Evolutionary conservation across 1,139 yeast genomes (phyloP).

Genomic region (Wickerhamomyces sp.): DNA sequence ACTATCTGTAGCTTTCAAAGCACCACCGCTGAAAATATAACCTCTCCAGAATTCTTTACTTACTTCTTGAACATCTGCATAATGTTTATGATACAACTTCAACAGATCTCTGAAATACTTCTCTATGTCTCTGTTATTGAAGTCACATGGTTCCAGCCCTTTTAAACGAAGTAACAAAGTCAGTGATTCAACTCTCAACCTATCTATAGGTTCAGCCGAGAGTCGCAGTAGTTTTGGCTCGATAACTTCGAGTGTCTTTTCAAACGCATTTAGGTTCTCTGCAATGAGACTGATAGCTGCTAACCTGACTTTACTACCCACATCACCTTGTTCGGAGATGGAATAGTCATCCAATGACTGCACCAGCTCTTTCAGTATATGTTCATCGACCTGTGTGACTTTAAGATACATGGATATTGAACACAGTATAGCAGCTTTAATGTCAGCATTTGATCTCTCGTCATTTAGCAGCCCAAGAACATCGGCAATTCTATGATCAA

Average conservation of each 20-base stretch:
- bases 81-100: constrained; percentile 12
- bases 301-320: constrained; percentile 66
- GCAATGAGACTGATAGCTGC: constrained; percentile 41
- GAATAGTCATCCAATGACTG: constrained; percentile 57
- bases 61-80: constrained; percentile 14
- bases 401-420: constrained; percentile 13
- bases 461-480: constrained; percentile 10
- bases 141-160: constrained; percentile 1
- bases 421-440: constrained; percentile 14
- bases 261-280: constrained; percentile 24
- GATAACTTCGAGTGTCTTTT: constrained; percentile 13
- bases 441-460: constrained; percentile 13
- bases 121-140: constrained; percentile 9
- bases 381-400: not conserved
- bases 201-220: constrained; percentile 46
- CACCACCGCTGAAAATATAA: constrained; percentile 52
- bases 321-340: constrained; percentile 67
- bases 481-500: constrained; percentile 6
- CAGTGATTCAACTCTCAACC: constrained; percentile 30
- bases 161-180: constrained; percentile 19
- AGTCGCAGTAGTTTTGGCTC: constrained; percentile 44
- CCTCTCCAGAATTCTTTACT: constrained; percentile 52
- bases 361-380: constrained; percentile 11
- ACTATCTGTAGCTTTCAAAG: constrained; percentile 47
- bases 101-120: constrained; percentile 15